Evolutionary conservation across 2,329 filamentous ascomycete species (phyloP).

Genomic region (Sporothrix pallida): DNA sequence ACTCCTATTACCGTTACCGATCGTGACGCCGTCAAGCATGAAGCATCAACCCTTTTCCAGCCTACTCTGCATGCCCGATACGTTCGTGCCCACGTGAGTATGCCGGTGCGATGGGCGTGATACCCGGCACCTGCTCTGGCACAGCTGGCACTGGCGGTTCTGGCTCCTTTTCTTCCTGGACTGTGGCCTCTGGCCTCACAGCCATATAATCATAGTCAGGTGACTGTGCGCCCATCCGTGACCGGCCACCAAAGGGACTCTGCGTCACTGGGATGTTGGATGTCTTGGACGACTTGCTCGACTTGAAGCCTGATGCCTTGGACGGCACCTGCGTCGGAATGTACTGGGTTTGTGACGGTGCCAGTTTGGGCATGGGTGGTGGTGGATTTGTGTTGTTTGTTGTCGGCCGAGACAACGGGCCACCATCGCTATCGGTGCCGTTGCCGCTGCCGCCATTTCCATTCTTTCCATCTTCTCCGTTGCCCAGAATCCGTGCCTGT

Average conservation of each 20-base stretch:
- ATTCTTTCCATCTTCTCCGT: background rate
- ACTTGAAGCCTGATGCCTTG: background rate
- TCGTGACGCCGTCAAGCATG: background rate
- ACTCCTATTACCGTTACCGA: background rate
- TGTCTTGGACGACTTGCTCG: background rate
- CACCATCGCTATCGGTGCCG: conserved; percentile 16
- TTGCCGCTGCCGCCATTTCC: background rate
- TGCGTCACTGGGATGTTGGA: background rate
- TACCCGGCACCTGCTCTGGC: background rate
- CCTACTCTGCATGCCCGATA: background rate
- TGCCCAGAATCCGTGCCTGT: conserved; percentile 23
- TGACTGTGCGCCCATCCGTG: background rate
- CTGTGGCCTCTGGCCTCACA: conserved; percentile 15
- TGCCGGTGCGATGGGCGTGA: background rate
- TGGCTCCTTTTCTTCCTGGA: conserved; percentile 1
- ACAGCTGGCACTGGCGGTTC: background rate
- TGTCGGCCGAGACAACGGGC: background rate
- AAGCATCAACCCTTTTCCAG: no score
- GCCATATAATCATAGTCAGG: conserved; percentile 8
- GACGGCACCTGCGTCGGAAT: background rate
- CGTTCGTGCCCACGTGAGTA: background rate
- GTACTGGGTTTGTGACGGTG: conserved; percentile 23
- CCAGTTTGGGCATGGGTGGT: conserved; percentile 18
- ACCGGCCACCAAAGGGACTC: conserved; percentile 20
- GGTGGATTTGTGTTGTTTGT: background rate